phyloP scores from a whole-genome alignment of 345 rosid genomes.

The Theobroma cacao region DNA sequence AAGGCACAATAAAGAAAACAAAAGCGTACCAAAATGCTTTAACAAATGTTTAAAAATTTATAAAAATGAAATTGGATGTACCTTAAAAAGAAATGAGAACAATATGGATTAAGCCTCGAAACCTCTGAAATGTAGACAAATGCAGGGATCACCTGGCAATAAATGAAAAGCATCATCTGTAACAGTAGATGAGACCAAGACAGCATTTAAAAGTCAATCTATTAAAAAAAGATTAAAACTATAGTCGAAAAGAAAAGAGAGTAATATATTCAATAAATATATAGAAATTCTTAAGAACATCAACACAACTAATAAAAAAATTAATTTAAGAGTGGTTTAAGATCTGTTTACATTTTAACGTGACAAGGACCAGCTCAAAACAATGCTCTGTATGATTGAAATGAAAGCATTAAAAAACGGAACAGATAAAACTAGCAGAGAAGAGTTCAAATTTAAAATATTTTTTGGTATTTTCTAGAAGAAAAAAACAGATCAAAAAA shows the following conservation, averaged over 20 bases:
- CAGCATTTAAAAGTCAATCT: background rate
- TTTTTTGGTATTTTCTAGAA: slow-evolving; percentile 21
- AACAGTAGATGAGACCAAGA: background rate
- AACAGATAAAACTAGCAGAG: background rate
- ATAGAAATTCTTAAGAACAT: background rate
- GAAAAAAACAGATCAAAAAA: slow-evolving; percentile 16
- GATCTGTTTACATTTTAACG: background rate
- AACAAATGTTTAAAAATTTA: too few relatives aligned
- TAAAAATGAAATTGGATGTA: too few relatives aligned
- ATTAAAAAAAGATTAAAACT: background rate
- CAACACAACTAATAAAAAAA: background rate
- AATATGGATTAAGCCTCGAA: background rate
- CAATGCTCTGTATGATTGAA: slow-evolving; percentile 3
- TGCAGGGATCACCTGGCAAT: background rate
- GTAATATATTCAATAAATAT: background rate
- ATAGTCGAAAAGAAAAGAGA: background rate
- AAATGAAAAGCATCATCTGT: background rate
- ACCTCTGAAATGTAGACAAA: background rate
- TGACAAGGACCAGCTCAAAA: background rate
- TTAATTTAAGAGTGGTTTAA: slow-evolving; percentile 3
- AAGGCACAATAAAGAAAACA: background rate
- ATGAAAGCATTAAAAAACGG: background rate
- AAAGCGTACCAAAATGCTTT: background rate
- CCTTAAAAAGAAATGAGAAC: background rate
- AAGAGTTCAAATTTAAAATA: background rate